Evolutionary conservation across 1,284 basidiomycete genomes (phyloP).

Genomic region (Ganoderma resinaceum): DNA sequence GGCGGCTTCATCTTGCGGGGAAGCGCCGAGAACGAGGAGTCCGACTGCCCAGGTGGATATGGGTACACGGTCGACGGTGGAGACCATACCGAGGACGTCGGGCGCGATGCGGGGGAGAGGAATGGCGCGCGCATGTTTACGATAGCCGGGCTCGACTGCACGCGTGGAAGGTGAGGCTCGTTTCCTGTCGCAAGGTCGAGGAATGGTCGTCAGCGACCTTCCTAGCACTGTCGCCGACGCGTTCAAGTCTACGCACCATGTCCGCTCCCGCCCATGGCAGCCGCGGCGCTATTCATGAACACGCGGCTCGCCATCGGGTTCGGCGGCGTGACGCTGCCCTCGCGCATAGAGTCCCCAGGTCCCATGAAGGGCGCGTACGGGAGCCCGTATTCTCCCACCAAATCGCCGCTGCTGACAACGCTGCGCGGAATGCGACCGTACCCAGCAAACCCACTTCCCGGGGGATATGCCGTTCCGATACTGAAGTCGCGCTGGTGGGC

Average conservation of each 20-base stretch:
- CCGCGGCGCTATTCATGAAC: conserved; percentile 58
- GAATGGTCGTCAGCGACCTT: conserved; percentile 15
- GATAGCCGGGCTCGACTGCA: conserved; percentile 43
- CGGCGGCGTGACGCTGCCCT: conserved; percentile 36
- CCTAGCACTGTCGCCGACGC: background rate
- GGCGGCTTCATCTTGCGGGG: conserved; percentile 50
- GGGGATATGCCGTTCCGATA: conserved; percentile 27
- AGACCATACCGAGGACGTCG: conserved; percentile 63
- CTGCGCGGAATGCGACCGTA: conserved; percentile 28
- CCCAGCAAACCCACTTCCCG: conserved; percentile 23
- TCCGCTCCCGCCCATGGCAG: conserved; percentile 35
- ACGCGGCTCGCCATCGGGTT: conserved; percentile 42
- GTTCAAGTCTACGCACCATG: background rate
- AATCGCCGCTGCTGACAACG: conserved; percentile 21
- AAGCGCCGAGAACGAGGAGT: conserved; percentile 43
- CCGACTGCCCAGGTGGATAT: conserved; percentile 40
- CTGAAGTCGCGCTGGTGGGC: conserved; percentile 20
- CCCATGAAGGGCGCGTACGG: conserved; percentile 64
- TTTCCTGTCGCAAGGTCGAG: background rate
- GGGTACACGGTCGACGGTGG: conserved; percentile 54
- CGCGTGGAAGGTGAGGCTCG: conserved; percentile 45
- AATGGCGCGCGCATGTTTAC: conserved; percentile 69
- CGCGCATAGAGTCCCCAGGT: conserved; percentile 28
- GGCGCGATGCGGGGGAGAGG: conserved; percentile 70
- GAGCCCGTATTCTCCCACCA: conserved; percentile 39